Conservation (phyloP, 164 flowering plant species). For the Saururus chinensis region DNA sequence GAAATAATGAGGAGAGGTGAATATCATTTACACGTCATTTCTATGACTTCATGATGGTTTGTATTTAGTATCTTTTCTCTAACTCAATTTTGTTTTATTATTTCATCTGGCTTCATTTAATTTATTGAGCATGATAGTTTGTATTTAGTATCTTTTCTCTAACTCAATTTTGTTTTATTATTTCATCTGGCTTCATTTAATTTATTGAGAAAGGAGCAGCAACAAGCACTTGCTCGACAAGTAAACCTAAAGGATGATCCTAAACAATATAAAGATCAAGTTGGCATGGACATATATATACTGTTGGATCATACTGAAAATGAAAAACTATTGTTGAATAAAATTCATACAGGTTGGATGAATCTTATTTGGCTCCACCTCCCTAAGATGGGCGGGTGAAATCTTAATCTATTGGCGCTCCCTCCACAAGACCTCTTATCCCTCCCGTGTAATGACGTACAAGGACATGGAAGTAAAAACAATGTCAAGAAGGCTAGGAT, state of each 20-base stretch:
- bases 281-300: slow-evolving; percentile 21
- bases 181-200: slow-evolving; percentile 68
- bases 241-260: slow-evolving; percentile 45
- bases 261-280: slow-evolving; percentile 33
- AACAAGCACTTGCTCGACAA: slow-evolving; percentile 48
- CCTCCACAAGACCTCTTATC: slow-evolving; percentile 72
- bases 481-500: no score
- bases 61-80: no score
- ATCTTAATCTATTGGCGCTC: slow-evolving; percentile 27
- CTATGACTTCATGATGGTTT: neutral
- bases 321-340: slow-evolving; percentile 18
- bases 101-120: no score
- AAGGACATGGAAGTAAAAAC: slow-evolving; percentile 33
- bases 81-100: no score
- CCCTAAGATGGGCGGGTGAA: slow-evolving; percentile 33
- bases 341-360: slow-evolving; percentile 20
- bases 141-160: neutral
- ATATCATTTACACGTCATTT: neutral
- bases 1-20: slow-evolving; percentile 10
- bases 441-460: slow-evolving; percentile 59
- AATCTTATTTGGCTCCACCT: slow-evolving; percentile 9
- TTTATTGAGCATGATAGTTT: neutral
- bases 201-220: no score
- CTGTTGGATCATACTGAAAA: slow-evolving; percentile 38
- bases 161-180: neutral